Conservation (phyloP, 2,329 filamentous ascomycete species). For the Claviceps fusiformis region DNA sequence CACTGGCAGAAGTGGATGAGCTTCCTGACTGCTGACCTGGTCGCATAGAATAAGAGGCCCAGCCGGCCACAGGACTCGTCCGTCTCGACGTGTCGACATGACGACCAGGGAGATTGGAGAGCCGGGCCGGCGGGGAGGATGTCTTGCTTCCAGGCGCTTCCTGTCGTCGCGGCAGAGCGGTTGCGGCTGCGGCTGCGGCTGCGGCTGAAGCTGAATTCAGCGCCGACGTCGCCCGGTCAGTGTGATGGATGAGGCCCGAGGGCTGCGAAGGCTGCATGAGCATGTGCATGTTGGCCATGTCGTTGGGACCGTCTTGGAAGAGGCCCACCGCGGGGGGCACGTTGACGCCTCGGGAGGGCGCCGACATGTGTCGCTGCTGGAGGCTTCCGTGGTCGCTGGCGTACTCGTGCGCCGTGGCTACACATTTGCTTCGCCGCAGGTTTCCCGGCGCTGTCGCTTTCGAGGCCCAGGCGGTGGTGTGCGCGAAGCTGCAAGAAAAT, state of each 20-base stretch:
- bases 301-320: background rate
- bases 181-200: background rate
- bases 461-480: constrained; percentile 42
- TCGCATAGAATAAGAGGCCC: constrained; percentile 23
- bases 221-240: constrained; percentile 5
- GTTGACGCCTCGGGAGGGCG: constrained; percentile 25
- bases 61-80: constrained; percentile 27
- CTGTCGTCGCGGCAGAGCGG: constrained; percentile 11
- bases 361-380: constrained; percentile 38
- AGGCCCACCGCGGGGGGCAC: constrained; percentile 16
- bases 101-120: constrained; percentile 37
- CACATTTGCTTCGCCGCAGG: constrained; percentile 40
- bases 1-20: constrained; percentile 24
- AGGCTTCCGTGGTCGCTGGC: constrained; percentile 17
- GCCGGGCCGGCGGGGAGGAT: constrained; percentile 42
- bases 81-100: constrained; percentile 38
- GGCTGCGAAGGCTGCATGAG: constrained; percentile 2
- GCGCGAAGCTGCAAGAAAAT: constrained; percentile 45
- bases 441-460: constrained; percentile 39
- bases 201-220: constrained; percentile 6
- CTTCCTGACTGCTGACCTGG: constrained; percentile 29
- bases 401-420: constrained; percentile 25
- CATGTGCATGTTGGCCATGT: background rate
- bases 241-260: constrained; percentile 5
- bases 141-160: constrained; percentile 28